These are phyloP conservation scores for Curvularia hawaiiensis DNA, from an alignment of 2,329 filamentous ascomycete species.

Conservation along the genomic window DNA sequence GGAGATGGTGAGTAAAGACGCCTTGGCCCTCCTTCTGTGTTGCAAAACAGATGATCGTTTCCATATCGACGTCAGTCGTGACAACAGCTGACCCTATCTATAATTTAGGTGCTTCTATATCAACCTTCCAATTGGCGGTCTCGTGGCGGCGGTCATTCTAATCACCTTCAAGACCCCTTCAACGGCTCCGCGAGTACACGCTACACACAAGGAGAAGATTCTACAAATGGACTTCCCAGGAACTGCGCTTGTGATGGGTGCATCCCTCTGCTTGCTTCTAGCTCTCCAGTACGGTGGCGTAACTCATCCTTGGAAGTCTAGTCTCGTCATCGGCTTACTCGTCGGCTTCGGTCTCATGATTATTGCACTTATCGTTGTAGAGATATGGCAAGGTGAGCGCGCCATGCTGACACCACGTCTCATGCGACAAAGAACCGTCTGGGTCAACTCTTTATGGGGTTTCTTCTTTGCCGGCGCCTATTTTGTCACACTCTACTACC, in stretches of 20 bases:
- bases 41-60: no score
- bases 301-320: constrained; percentile 28
- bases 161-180: constrained; percentile 38
- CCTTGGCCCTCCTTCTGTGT: no score
- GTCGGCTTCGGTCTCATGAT: background rate
- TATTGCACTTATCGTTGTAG: background rate
- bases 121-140: constrained; percentile 54
- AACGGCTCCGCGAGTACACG: constrained; percentile 23
- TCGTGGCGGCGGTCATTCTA: constrained; percentile 46
- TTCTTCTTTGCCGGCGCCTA: constrained; percentile 10
- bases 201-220: constrained; percentile 44
- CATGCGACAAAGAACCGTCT: background rate
- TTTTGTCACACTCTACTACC: constrained; percentile 51
- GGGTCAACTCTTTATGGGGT: background rate
- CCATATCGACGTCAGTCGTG: background rate
- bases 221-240: constrained; percentile 55
- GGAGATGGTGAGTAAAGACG: constrained; percentile 47
- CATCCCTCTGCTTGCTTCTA: constrained; percentile 49
- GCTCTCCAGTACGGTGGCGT: constrained; percentile 53
- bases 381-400: background rate
- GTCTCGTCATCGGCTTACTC: background rate
- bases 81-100: background rate
- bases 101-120: constrained; percentile 44
- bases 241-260: constrained; percentile 46
- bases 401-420: background rate